Conservation (phyloP, 2,329 filamentous ascomycete species). For the Neonectria magnoliae region DNA sequence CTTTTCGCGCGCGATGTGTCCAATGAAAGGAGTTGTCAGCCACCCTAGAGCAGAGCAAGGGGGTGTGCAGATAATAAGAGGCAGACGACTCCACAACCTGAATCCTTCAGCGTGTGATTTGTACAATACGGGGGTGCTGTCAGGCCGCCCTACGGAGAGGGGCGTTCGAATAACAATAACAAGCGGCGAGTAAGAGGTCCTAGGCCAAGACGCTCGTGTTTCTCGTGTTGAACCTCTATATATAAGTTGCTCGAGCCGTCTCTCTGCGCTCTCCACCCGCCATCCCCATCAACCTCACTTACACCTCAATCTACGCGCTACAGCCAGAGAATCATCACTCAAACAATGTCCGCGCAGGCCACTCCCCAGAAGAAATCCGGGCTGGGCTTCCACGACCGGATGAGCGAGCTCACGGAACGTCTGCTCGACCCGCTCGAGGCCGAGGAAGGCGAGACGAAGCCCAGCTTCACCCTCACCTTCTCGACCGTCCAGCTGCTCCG, state of each 20-base stretch:
- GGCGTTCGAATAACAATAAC: background rate
- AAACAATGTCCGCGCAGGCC: background rate
- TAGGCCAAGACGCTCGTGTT: background rate
- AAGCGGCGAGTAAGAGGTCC: background rate
- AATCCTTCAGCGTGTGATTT: background rate
- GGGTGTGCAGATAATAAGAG: background rate
- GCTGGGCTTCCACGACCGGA: slow-evolving; percentile 15
- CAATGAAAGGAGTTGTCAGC: background rate
- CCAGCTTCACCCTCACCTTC: slow-evolving; percentile 27
- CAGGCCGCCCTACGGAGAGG: background rate
- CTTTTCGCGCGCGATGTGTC: background rate
- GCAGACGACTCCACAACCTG: background rate
- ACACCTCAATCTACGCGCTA: background rate
- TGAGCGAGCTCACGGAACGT: slow-evolving; percentile 28
- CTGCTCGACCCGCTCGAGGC: slow-evolving; percentile 31
- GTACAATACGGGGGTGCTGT: background rate
- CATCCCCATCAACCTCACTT: background rate
- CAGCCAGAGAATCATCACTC: background rate
- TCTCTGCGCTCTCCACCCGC: background rate
- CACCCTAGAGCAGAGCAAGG: background rate
- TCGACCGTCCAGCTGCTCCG: slow-evolving; percentile 32
- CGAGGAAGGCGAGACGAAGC: slow-evolving; percentile 12
- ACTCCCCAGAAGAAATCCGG: background rate
- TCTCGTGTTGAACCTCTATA: background rate
- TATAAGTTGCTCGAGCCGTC: background rate